A percentile compares a stretch with the other conserved stretches of the same genome.
Conservation (phyloP, 257 asterid genomes). For the Ilex aquifolium region DNA sequence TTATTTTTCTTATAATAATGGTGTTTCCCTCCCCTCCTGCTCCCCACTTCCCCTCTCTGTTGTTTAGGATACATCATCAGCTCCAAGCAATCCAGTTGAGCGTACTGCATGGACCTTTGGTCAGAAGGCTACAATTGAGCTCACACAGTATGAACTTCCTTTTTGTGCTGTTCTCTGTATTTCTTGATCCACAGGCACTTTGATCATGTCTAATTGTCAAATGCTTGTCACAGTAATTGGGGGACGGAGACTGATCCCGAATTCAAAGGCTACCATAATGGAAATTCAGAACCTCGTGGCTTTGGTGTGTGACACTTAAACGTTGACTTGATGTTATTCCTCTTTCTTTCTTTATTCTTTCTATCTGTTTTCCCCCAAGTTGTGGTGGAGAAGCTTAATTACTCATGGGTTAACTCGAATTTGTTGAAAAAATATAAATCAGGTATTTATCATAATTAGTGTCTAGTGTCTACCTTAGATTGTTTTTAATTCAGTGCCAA, state of each 20-base stretch:
- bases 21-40: too few species aligned
- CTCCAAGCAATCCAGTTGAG: slow-evolving; percentile 63
- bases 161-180: slow-evolving; percentile 1
- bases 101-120: slow-evolving; percentile 86
- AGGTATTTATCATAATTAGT: too few species aligned
- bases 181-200: slow-evolving; percentile 7
- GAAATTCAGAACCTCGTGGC: slow-evolving; percentile 92
- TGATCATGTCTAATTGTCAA: slow-evolving; percentile 6
- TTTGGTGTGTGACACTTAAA: slow-evolving; percentile 47
- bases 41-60: neutral
- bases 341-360: too few species aligned
- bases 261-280: slow-evolving; percentile 80
- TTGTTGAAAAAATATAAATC: too few species aligned
- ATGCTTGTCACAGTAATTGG: slow-evolving; percentile 64
- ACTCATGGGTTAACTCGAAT: too few species aligned
- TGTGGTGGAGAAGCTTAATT: too few species aligned
- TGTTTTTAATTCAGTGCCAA: too few species aligned
- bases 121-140: slow-evolving; percentile 70
- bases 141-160: slow-evolving; percentile 60
- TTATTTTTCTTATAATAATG: neutral
- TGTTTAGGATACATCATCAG: slow-evolving; percentile 64
- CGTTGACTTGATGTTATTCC: neutral
- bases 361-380: too few species aligned
- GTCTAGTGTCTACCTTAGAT: too few species aligned
- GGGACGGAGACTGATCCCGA: slow-evolving; percentile 85